Base-by-base conservation (phyloP, 1,284 basidiomycete genomes). In the Pseudozyma sp. region DNA sequence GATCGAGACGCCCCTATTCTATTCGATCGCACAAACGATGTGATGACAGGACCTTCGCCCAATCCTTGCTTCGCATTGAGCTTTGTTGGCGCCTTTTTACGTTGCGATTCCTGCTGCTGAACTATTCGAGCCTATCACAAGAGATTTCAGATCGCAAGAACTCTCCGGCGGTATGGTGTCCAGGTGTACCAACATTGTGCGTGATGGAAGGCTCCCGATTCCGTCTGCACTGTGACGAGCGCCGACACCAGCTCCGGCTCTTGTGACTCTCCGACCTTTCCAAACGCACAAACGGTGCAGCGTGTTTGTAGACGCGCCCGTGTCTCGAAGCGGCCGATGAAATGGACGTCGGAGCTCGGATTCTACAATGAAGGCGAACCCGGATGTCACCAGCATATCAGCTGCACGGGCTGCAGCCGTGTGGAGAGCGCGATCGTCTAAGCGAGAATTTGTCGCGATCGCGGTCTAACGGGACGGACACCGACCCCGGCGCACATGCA, bases 371-470 rank as follows among this genome's bases (percentile, higher is more conserved):
- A 43, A 49, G 6, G 2, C 24, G 42, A 55, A 55, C 16, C 54
- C 40, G 54, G 54, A 48, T 49, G 46, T 29, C 39, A 17, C 11
- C 19, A 49, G 34, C 43, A 24, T 39, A 17, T 13, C 45, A 47
- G 51, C 54, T 56, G 45, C 43, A 57, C 54, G 61, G 45, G 14
- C 42, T 50, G 42, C 40, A 44, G 8, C 4, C 14, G 37, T 51
- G 50, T 39, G 50, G 51, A 53, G 42, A 29, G 13, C 47, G 14
- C 24, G 45, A 37, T 54, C 30, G 42, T 17, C 19, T 14, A 58
- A 48, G 61, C 49, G 42, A 62, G 42, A 7, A 19, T n/a, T 14
- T 29, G 33, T 66, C 56, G 63, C 63, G 63, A 66, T 66, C 63
- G 63, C 8, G 31, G 30, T 17, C 37, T 14, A 37, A 2, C 14